Percentiles rank a stretch among this genome's conserved stretches.
Evolutionary conservation across 768 basidiomycete species (phyloP).

Genomic region (Tricholoma sp.): DNA sequence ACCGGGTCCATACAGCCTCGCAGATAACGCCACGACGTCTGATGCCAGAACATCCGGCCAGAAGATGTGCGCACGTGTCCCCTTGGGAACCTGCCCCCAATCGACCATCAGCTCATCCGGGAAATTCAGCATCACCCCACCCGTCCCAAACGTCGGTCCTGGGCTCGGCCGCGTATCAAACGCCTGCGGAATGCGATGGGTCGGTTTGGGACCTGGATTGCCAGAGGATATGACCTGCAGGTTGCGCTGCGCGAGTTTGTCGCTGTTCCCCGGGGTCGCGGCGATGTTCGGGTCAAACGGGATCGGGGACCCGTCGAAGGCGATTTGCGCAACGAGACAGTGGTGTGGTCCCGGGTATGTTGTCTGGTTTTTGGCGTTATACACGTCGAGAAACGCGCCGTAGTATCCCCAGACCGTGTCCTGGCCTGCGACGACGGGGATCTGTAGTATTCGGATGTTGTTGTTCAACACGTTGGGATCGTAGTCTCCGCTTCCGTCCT

Average conservation of each 20-base stretch:
- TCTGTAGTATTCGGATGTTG: not conserved
- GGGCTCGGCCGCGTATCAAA: not conserved
- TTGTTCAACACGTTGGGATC: not conserved
- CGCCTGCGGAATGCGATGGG: not conserved
- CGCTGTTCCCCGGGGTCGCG: not conserved
- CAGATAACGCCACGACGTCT: not conserved
- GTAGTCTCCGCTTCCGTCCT: not conserved
- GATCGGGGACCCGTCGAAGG: no score
- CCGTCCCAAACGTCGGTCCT: not conserved
- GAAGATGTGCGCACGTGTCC: not conserved
- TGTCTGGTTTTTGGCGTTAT: not conserved
- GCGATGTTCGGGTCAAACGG: not conserved
- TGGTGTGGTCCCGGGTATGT: not conserved
- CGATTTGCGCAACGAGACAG: not conserved
- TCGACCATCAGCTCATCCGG: not conserved
- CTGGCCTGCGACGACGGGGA: not conserved
- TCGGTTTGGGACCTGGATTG: not conserved
- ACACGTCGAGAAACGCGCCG: not conserved
- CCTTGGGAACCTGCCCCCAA: not conserved
- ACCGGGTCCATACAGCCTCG: not conserved
- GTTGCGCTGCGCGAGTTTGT: not conserved
- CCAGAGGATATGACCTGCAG: not conserved
- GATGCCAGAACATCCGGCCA: not conserved
- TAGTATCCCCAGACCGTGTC: not conserved
- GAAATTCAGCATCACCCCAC: not conserved